Base-by-base conservation (phyloP, 2,329 filamentous ascomycete species). In the Talaromyces sp. region DNA sequence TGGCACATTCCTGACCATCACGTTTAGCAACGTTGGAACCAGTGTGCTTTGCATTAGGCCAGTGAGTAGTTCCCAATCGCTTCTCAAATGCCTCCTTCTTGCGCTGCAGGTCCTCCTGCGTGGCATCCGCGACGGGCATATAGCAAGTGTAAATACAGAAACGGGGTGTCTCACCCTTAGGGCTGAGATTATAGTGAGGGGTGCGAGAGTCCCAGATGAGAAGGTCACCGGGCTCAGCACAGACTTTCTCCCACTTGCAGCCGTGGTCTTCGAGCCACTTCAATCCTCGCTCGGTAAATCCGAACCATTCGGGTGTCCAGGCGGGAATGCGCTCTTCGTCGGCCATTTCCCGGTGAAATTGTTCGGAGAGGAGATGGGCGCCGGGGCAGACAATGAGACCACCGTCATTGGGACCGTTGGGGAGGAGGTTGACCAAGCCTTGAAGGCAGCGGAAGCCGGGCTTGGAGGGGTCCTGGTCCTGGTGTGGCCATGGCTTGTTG, bases 181-280 rank as follows among this genome's bases (percentile, higher is more conserved):
- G 63, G 77, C 73, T 9, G 76, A 74, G 2, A 75, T 74, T 76
- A 67, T 79, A 83, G 69, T 84, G 82, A 60, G 83, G 78, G 0
- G 79, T 80, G 4, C 82, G 72, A 9, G 77, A 79, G 66, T 82
- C 81, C 81, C 81, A 81, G 8, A 82, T 70, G 2, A 82, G 74
- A 64, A 82, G 70, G 63, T 81, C 80, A 2, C 80, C 80, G 10
- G 78, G 76, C n/a, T 78, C 79, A 13, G 76, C 71, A 59, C 73
- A 71, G 5, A 81, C 69, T 71, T 82, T 82, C 43, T 76, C 50
- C n/a, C 77, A 65, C 62, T 76, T 72, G 66, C 75, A 78, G 0
- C 79, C 79, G 1, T 71, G 70, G 13, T 75, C 71, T 41, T 76
- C 65, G 58, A 81, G 80, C 79, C 79, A 82, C 48, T 77, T 70